Evolutionary conservation across 2,329 filamentous ascomycete species (phyloP), one percentile per base, ranked within the genome.

Genomic region (Mariannaea sp.): DNA sequence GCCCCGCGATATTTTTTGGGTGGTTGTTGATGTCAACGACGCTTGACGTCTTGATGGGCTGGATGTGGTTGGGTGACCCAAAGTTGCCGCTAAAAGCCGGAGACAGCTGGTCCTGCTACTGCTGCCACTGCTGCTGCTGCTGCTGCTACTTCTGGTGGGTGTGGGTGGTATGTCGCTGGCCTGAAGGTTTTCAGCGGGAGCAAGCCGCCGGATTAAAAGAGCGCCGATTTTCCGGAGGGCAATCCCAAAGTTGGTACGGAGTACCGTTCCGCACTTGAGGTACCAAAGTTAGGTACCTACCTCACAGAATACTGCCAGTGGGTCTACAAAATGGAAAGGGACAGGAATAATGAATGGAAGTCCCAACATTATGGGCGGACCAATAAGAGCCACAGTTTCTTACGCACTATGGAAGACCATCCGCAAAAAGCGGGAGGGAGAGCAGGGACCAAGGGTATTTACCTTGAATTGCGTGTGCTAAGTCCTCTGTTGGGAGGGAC

Each of bases 11-110:
- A 43, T 47, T 29, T 58, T 61, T 59, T 60, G 42, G 51, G 58
- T 53, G 59, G 59, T 51, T 57, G 59, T 65, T 57, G 63, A 65
- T 54, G 63, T 65, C 57, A 57, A 64, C 41, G 55, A 39, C 33
- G 39, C 41, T 54, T 62, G 62, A 65, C 58, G 62, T 44, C 27
- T 45, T 36, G 35, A 49, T 35, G 51, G 33, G 40, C 59, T 57
- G 62, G 50, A 52, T 59, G 60, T 56, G 60, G 60, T 56, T 60
- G 56, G n/a, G 36, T 50, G 13, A 56, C 54, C 48, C 55, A 47
- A 29, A 58, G 53, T 58, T 41, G 59, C 58, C 59, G 47, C 59
- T 63, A 57, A 55, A 51, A 59, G 58, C 50, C 40, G 29, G 9
- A 10, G 7, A 12, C 29, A 32, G 5, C 29, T n/a, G n/a, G n/a